These are phyloP conservation scores for Fraxinus velutina DNA, from an alignment of 305 asterid species.

Conservation along the genomic window DNA sequence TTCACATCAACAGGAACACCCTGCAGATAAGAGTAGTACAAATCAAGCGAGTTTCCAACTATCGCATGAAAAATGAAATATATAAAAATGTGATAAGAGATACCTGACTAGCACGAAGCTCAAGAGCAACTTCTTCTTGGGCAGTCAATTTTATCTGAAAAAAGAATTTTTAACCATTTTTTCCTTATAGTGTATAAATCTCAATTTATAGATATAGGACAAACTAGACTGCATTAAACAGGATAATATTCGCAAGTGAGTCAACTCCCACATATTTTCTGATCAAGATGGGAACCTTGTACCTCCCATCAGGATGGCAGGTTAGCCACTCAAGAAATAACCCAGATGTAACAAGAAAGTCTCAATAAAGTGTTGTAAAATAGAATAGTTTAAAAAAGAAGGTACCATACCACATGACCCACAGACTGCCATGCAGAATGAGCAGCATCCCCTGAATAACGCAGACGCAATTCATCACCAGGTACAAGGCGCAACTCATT, in stretches of 20 bases:
- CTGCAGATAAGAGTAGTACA: conserved; percentile 39
- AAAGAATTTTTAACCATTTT: conserved; percentile 19
- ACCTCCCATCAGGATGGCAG: conserved; percentile 11
- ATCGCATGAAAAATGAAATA: not conserved
- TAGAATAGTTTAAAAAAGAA: conserved; percentile 13
- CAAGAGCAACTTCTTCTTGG: conserved; percentile 99
- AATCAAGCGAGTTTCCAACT: conserved; percentile 17
- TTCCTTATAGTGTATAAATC: not conserved
- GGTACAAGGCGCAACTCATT: conserved; percentile 99
- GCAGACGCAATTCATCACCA: conserved; percentile 94
- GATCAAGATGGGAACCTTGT: conserved; percentile 14
- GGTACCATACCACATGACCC: conserved; percentile 88
- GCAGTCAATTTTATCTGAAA: conserved; percentile 91
- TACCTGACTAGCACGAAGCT: conserved; percentile 98
- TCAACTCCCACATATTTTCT: conserved; percentile 6
- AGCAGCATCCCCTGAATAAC: conserved; percentile 96
- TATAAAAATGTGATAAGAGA: not conserved
- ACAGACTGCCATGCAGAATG: conserved; percentile 99
- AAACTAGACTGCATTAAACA: not conserved
- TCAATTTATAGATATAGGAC: not conserved
- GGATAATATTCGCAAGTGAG: not conserved
- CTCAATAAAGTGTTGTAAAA: not conserved
- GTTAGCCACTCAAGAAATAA: conserved; percentile 3
- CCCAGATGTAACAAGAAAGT: conserved; percentile 10
- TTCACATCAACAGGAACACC: conserved; percentile 88